A percentile compares a stretch with the other conserved stretches of the same genome.
These are phyloP conservation scores for Suillus brevipes DNA, from an alignment of 768 basidiomycete genomes.

Conservation along the genomic window DNA sequence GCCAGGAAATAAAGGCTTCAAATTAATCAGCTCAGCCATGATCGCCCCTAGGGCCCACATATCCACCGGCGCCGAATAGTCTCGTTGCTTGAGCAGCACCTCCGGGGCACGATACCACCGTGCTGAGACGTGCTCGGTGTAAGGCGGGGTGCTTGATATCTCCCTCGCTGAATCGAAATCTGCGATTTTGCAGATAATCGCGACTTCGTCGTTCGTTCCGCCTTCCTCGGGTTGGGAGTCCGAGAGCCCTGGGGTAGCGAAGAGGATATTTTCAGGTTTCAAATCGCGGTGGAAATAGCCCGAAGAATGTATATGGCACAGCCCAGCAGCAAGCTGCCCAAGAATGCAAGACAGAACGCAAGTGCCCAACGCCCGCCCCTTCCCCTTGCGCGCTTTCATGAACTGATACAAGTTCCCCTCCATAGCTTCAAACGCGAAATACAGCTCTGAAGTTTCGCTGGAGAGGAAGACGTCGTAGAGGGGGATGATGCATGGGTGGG, in stretches of 20 bases:
- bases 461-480: conserved; percentile 98
- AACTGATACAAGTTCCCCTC: conserved; percentile 99
- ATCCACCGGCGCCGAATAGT: conserved; percentile 96
- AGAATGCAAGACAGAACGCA: conserved; percentile 95
- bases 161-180: conserved; percentile 97
- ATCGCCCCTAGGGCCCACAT: conserved; percentile 99
- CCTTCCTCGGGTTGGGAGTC: conserved; percentile 61
- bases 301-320: conserved; percentile 86
- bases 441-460: conserved; percentile 90
- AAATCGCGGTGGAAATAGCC: conserved; percentile 99
- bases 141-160: conserved; percentile 84
- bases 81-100: conserved; percentile 84
- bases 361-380: conserved; percentile 89
- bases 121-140: conserved; percentile 99
- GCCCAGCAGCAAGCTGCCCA: conserved; percentile 86
- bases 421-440: conserved; percentile 99
- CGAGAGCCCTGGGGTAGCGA: conserved; percentile 97
- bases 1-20: conserved; percentile 94
- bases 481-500: conserved; percentile 96
- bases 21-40: conserved; percentile 93
- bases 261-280: conserved; percentile 98
- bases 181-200: conserved; percentile 96
- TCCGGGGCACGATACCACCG: conserved; percentile 99
- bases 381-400: conserved; percentile 93
- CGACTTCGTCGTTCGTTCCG: conserved; percentile 88